Conservation (phyloP, 2,329 filamentous ascomycete genomes). For the Lasiodiplodia gonubiensis region DNA sequence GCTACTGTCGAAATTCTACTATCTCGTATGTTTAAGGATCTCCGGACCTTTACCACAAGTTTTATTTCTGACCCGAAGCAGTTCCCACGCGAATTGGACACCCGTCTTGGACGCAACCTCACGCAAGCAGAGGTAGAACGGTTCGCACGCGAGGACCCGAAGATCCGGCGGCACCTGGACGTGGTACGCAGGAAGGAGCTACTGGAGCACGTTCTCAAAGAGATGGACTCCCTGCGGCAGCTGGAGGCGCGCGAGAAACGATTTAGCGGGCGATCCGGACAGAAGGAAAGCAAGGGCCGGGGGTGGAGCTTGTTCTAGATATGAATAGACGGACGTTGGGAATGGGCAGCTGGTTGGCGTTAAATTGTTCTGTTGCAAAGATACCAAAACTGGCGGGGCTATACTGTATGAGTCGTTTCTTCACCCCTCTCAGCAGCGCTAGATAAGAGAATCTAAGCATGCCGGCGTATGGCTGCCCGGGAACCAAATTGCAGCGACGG, state of each 20-base stretch:
- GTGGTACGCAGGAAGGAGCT: conserved; percentile 91
- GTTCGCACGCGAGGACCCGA: conserved; percentile 92
- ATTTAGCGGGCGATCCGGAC: conserved; percentile 39
- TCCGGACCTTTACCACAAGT: neutral
- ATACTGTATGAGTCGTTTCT: conserved; percentile 15
- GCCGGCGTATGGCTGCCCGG: conserved; percentile 2
- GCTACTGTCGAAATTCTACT: conserved; percentile 95
- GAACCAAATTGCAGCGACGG: neutral
- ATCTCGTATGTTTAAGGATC: conserved; percentile 61
- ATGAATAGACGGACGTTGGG: conserved; percentile 21
- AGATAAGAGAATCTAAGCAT: conserved; percentile 22
- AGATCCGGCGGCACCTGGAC: conserved; percentile 86
- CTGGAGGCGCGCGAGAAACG: conserved; percentile 76
- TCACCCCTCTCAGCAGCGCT: conserved; percentile 24
- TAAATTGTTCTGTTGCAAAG: conserved; percentile 28
- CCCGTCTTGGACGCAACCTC: conserved; percentile 81
- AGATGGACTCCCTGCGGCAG: conserved; percentile 90
- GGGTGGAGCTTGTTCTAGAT: conserved; percentile 44
- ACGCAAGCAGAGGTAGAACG: conserved; percentile 80
- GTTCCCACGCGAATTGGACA: conserved; percentile 90
- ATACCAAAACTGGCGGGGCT: conserved; percentile 29
- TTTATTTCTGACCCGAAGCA: conserved; percentile 34
- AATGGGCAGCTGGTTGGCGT: conserved; percentile 24
- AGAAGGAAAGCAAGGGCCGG: conserved; percentile 38
- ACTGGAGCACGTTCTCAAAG: conserved; percentile 88